Evolutionary conservation across 768 basidiomycete genomes (phyloP), one percentile per base, ranked within the genome.

Genomic region (Lepiota subincarnata): DNA sequence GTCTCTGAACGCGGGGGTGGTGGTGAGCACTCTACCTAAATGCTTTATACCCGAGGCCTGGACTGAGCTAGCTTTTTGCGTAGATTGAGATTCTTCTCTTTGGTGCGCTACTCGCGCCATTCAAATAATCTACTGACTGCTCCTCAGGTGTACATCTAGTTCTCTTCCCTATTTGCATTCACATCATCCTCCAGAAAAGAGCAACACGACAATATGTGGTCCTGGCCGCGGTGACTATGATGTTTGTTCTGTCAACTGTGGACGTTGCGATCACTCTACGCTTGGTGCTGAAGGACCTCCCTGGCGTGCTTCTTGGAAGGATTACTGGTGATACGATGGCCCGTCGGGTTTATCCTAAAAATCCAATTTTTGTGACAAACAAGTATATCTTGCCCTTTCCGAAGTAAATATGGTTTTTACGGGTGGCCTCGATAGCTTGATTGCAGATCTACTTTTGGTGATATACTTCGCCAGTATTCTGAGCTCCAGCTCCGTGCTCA

Each of bases 121-220:
- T 28, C 4, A 11, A 31, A 11, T 1, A 8, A 11, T 31, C 7
- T 31, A 31, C 31, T 31, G 31, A 31, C 7, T 11, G 31, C 10
- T 31, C 31, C 16, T 22, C 44, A 71, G 70, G 70, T 18, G 59
- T 69, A 4, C 62, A 71, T 43, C 51, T 60, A 36, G 57, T 70
- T 22, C 57, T 71, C 6, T 71, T 70, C 58, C 55, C 52, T 40
- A 57, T 66, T 11, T 69, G 66, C 35, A 47, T 67, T 26, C 56
- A 64, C 26, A 36, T 55, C 8, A 43, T 42, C 28, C 50, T 18
- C 18, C 56, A 50, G 24, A 44, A 44, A 36, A 45, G 46, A 12
- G 22, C 54, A 11, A 31, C 31, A 31, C 31, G 31, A 7, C 56
- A 54, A 42, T 49, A 47, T 18, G 42, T 54, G 44, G 44, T 59